phyloP scores from a whole-genome alignment of 1,284 basidiomycete species.

The Ceratobasidium sp. region DNA sequence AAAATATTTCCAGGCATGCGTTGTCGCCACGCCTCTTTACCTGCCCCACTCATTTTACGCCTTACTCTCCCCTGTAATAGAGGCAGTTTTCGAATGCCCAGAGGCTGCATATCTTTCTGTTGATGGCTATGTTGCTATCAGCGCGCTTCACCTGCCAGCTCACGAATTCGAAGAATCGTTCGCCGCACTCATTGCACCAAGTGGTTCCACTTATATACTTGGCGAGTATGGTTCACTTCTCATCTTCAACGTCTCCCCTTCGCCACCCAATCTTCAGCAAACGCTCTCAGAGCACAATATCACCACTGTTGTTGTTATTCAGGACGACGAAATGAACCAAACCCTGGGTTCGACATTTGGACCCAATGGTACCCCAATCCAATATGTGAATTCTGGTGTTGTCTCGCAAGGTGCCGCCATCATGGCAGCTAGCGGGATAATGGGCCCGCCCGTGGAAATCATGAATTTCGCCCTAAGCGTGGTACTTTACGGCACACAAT shows the following conservation, averaged over 20 bases:
- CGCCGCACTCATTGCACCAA: not conserved
- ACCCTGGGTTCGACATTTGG: not conserved
- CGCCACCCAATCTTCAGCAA: not conserved
- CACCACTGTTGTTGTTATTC: not conserved
- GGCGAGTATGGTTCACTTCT: not conserved
- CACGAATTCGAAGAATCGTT: not conserved
- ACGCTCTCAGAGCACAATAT: not conserved
- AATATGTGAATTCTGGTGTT: not conserved
- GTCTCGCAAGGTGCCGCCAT: not conserved
- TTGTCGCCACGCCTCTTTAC: not conserved
- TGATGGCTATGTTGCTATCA: not conserved
- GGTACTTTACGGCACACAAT: not conserved
- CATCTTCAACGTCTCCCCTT: not conserved
- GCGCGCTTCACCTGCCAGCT: not conserved
- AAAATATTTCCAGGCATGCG: not conserved
- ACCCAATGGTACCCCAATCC: not conserved
- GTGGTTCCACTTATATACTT: constrained; percentile 5
- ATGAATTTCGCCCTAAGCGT: not conserved
- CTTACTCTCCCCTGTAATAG: not conserved
- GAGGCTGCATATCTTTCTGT: not conserved
- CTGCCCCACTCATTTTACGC: not conserved
- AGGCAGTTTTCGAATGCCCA: constrained; percentile 1
- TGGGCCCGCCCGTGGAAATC: not conserved
- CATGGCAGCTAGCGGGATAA: not conserved
- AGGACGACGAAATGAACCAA: not conserved